Evolutionary conservation across 257 asterid species (phyloP), one percentile per base, ranked within the genome.

Genomic region (Fraxinus anomala): DNA sequence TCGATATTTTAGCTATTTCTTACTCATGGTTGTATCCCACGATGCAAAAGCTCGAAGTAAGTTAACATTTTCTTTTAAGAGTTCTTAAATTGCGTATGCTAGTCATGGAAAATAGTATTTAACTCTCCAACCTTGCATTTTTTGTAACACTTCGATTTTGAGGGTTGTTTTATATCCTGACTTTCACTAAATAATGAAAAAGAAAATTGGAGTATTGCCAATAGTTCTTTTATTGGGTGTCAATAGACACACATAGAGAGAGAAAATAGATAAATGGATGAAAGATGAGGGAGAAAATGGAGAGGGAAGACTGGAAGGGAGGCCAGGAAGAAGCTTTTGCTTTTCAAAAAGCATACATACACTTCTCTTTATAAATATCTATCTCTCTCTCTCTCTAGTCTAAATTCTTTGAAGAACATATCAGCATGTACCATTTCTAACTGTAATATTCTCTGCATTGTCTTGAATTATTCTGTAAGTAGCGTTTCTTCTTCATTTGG

Each of bases 301-400:
- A 14, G 69, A 44, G 28, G 28, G 36, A 5, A 59, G 39, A 63
- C 34, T 23, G 33, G 42, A 56, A 61, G 74, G 73, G 69, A 70
- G 84, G 88, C 74, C 76, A 81, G 87, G 78, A 76, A 78, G 91
- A 77, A 86, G 87, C 91, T 89, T 93, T 90, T 85, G 90, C 96
- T 89, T 93, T 94, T 78, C 67, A 36, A 73, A 93, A 90, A 91
- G 94, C 88, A 73, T 83, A 81, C 90, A 82, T 42, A 37, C 81
- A 77, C 69, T 70, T 80, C 83, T 80, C 80, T 56, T 70, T 70
- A 63, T 23, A 6, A 72, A 63, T 65, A 70, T 73, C 31, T 68
- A 82, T 74, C 59, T 66, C 76, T 65, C 73, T 83, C 63, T 40
- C 74, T 54, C 75, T 73, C 80, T 71, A 9, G 56, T n/a, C 76